Evolutionary conservation across 768 basidiomycete species (phyloP), one percentile per base, ranked within the genome.

Genomic region (Porphyrellus cyaneotinctus): DNA sequence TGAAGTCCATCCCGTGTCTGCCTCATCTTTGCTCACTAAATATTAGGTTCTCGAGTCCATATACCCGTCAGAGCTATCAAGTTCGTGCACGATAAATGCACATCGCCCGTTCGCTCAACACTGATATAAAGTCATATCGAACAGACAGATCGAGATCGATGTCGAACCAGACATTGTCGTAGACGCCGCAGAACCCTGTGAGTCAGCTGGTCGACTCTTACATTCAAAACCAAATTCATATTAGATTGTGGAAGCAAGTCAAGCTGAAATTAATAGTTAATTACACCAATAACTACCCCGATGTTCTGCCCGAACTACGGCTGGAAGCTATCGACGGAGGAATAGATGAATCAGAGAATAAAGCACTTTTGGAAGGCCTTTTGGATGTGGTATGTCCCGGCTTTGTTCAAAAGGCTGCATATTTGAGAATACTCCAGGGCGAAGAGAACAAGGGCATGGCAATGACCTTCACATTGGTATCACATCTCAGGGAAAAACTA

Each of bases 391-490:
- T 85, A 68, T 52, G 82, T 50, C 20, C 6, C 2, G 72, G 36
- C 14, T 26, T 49, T 28, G 53, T 38, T 37, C 38, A 36, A 31
- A 28, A 15, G 26, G 20, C 14, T 11, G 31, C 31, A n/a, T 35
- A 18, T 31, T 47, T 28, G 49, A 53, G 43, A 32, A 26, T 31
- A 22, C 35, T 43, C 30, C 52, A 90, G 87, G 89, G 88, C 50
- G 81, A 87, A 64, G 91, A 94, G 64, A 93, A 89, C 67, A 63
- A 91, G 20, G 92, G 92, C 38, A 95, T 95, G 87, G 94, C 97
- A 3, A 97, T 98, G 94, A 95, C 94, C 17, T 99, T 97, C 66
- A 93, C 95, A 0, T 76, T 99, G 17, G 85, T 93, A 12, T 87
- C 89, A 0, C 85, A 88, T 61, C 78, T 97, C 41, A 78, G 88